Evolutionary conservation across 2,329 filamentous ascomycete species (phyloP), one percentile per base, ranked within the genome.

Genomic region (Colletotrichum truncatum): DNA sequence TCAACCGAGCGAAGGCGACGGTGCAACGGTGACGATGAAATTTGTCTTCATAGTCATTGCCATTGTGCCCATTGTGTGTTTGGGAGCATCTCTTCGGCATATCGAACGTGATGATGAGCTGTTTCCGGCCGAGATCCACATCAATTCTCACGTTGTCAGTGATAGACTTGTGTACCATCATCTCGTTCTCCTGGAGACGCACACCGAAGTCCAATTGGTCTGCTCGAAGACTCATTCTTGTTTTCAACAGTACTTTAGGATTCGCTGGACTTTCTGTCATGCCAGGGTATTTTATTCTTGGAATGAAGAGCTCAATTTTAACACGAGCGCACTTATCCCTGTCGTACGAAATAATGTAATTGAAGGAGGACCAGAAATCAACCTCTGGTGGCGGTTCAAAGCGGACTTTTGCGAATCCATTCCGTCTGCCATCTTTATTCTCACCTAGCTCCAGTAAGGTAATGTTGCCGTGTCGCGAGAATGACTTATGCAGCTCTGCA

Each of bases 191-290:
- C 1, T 82, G 76, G 2, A 84, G 70, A 77, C 88, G 82, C 39
- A 88, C 80, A 0, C 92, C 91, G 69, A 94, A 91, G 16, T 88
- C 83, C 2, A 94, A 71, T 0, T 77, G 78, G 1, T 73, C 70
- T 3, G 85, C 79, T 2, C 74, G 71, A 2, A 89, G 67, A 14
- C 72, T 79, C 74, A 85, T 76, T 18, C 72, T 72, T 21, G 72
- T 64, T 1, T 76, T 75, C 43, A 78, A 77, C 4, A 57, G 73
- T 6, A 74, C 63, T 6, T 68, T 67, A n/a, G 72, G 69, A 49
- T 71, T 72, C 25, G 75, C 68, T 5, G 75, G 75, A 60, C 76
- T 79, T 30, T 69, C 67, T 10, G 78, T 68, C 41, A 46, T 32
- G 43, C 26, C 23, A 4, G 21, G 26, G 48, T 34, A 38, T 4